Percentiles rank a stretch among this genome's conserved stretches.
Conservation (phyloP, 1,139 yeast genomes). For the Suhomyces terraborum region DNA sequence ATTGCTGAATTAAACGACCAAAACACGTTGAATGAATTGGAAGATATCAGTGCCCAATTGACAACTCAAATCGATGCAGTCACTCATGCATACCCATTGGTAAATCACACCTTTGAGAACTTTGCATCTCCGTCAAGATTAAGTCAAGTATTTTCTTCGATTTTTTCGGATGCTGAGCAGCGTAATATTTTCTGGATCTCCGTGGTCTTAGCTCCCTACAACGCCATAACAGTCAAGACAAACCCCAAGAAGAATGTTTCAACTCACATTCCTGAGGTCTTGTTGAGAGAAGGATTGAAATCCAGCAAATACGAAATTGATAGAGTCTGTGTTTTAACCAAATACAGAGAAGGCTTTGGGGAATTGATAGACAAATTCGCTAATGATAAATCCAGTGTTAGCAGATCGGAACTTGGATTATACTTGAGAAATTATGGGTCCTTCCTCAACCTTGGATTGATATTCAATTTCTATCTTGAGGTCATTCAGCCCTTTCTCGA, state of each 20-base stretch:
- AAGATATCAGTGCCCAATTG: conserved; percentile 11
- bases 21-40: conserved; percentile 12
- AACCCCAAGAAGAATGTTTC: conserved; percentile 38
- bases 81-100: conserved; percentile 25
- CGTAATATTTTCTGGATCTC: conserved; percentile 50
- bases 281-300: conserved; percentile 71
- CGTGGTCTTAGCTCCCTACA: conserved; percentile 53
- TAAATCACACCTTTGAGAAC: conserved; percentile 14
- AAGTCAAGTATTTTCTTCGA: conserved; percentile 14
- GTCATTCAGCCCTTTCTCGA: conserved; percentile 18
- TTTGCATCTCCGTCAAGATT: conserved; percentile 3
- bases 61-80: conserved; percentile 23
- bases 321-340: conserved; percentile 44
- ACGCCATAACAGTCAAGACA: conserved; percentile 34
- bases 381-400: conserved; percentile 25
- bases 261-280: conserved; percentile 34
- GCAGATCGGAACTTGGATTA: conserved; percentile 63
- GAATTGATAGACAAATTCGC: conserved; percentile 22
- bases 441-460: conserved; percentile 49
- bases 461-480: conserved; percentile 36
- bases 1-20: conserved; percentile 24
- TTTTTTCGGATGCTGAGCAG: conserved; percentile 15
- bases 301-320: conserved; percentile 61
- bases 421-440: conserved; percentile 57
- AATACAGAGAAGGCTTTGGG: conserved; percentile 19